Evolutionary conservation across 768 basidiomycete species (phyloP).

Genomic region (Termitomyces sp.): DNA sequence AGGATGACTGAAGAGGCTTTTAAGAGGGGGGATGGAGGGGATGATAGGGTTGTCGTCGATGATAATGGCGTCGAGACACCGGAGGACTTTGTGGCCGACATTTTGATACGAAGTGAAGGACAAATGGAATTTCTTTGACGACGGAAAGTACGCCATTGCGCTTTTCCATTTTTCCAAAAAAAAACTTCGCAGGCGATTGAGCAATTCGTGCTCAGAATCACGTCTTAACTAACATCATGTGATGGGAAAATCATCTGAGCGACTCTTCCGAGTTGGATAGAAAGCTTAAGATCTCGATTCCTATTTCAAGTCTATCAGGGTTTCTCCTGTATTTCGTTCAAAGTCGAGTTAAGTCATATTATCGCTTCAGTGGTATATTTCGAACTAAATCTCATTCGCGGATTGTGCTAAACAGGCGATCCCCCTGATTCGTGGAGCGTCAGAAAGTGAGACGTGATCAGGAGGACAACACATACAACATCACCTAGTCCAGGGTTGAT

Average conservation of each 20-base stretch:
- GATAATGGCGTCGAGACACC: constrained; percentile 36
- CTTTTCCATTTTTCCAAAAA: constrained; percentile 11
- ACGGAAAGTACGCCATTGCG: constrained; percentile 2
- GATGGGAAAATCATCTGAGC: background rate
- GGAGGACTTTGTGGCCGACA: constrained; percentile 19
- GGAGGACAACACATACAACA: constrained; percentile 47
- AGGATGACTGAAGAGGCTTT: constrained; percentile 18
- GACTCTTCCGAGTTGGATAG: background rate
- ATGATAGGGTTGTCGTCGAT: constrained; percentile 32
- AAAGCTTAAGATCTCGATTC: too few species aligned
- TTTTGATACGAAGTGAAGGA: constrained; percentile 2
- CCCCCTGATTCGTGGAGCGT: constrained; percentile 52
- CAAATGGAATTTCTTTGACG: background rate
- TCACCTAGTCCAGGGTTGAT: constrained; percentile 92
- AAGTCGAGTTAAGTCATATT: too few species aligned
- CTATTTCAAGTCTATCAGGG: background rate
- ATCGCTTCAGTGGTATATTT: background rate
- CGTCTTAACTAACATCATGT: constrained; percentile 26
- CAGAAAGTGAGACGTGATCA: background rate
- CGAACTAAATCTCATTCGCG: constrained; percentile 21
- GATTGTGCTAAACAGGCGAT: constrained; percentile 79
- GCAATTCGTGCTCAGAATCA: constrained; percentile 38
- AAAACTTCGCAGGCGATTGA: constrained; percentile 18
- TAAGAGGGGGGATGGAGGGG: constrained; percentile 28
- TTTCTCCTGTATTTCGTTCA: too few species aligned